Conservation (phyloP, 2,329 filamentous ascomycete species). For the Ophiostoma ulmi region DNA sequence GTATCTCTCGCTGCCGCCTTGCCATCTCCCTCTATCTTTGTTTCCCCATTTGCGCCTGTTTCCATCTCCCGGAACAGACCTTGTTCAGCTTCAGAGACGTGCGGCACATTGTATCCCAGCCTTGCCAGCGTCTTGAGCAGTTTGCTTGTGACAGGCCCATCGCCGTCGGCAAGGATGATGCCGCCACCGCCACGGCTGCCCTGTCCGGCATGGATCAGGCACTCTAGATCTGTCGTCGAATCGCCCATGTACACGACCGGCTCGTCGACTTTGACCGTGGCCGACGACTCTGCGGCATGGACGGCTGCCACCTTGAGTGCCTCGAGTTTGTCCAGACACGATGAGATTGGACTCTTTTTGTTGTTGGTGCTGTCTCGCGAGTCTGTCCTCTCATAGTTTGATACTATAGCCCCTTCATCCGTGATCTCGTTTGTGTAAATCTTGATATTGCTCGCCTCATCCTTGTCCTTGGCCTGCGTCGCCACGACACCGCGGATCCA, state of each 20-base stretch:
- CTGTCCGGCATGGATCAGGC: slow-evolving; percentile 37
- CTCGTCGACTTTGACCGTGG: not conserved
- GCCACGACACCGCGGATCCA: slow-evolving; percentile 34
- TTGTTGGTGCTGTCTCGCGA: not conserved
- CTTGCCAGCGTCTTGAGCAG: slow-evolving; percentile 38
- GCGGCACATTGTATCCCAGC: slow-evolving; percentile 38
- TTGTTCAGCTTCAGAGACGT: slow-evolving; percentile 32
- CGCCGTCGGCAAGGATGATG: slow-evolving; percentile 42
- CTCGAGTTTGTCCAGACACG: slow-evolving; percentile 44
- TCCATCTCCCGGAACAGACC: not conserved
- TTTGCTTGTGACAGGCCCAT: slow-evolving; percentile 25
- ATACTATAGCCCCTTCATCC: slow-evolving; percentile 39
- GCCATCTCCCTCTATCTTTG: not conserved
- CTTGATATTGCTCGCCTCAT: slow-evolving; percentile 25
- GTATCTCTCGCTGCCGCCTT: not conserved
- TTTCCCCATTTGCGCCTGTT: not conserved
- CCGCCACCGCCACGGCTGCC: slow-evolving; percentile 35
- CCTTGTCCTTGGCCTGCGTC: not conserved
- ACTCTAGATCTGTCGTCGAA: slow-evolving; percentile 53
- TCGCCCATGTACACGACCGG: slow-evolving; percentile 52
- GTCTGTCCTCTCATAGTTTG: slow-evolving; percentile 34
- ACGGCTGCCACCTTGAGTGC: slow-evolving; percentile 32
- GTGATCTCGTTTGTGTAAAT: slow-evolving; percentile 44
- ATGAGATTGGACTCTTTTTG: slow-evolving; percentile 31
- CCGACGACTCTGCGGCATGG: too few relatives aligned